Conservation (phyloP, 805 yeast genomes). For the Starmerella bombi region DNA sequence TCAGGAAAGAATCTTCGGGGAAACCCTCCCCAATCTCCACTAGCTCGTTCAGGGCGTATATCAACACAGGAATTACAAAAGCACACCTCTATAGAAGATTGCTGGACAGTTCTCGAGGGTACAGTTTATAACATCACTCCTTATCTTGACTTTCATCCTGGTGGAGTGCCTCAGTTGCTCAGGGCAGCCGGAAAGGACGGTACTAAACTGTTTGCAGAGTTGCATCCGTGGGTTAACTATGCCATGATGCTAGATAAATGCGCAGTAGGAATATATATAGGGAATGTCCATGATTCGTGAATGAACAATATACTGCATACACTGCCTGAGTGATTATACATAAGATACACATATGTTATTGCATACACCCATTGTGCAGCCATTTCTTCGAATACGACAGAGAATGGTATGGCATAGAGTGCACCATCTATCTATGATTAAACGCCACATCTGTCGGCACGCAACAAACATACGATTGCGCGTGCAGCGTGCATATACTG, state of each 20-base stretch:
- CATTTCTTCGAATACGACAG: no score
- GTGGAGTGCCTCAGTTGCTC: constrained; percentile 70
- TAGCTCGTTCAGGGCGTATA: constrained; percentile 21
- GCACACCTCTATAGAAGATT: constrained; percentile 53
- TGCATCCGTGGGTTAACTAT: constrained; percentile 66
- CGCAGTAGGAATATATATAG: constrained; percentile 44
- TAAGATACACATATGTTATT: no score
- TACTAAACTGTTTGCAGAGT: constrained; percentile 54
- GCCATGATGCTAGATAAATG: constrained; percentile 73
- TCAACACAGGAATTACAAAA: constrained; percentile 43
- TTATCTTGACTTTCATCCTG: constrained; percentile 81
- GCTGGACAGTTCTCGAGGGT: constrained; percentile 74
- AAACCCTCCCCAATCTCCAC: constrained; percentile 6
- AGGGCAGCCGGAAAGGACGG: constrained; percentile 77
- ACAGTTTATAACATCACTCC: constrained; percentile 79
- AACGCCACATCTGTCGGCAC: no score
- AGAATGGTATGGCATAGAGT: no score
- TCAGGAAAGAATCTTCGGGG: constrained; percentile 36
- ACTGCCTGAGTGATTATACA: no score
- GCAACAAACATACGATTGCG: no score
- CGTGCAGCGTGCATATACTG: no score
- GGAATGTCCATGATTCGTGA: constrained; percentile 2
- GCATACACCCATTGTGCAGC: no score
- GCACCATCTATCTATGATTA: no score
- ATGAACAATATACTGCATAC: no score